Evolutionary conservation across 129 eudicot genomes (phyloP), one percentile per base, ranked within the genome.

Genomic region (Tagetes erecta): DNA sequence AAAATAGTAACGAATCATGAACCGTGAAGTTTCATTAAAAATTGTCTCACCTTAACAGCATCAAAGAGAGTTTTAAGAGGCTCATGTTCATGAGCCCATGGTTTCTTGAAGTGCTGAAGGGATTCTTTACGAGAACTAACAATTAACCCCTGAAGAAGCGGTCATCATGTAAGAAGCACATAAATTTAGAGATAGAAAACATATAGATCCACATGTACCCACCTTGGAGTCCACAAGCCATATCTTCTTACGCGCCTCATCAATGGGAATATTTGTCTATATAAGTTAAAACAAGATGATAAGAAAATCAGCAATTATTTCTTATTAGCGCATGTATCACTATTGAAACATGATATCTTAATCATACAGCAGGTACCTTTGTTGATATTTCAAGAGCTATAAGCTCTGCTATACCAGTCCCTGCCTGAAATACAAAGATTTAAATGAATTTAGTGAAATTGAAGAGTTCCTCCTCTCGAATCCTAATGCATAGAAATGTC

Each of bases 151-250:
- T 92, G 83, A 78, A 80, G 76, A 55, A 64, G 55, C 42, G 64
- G 7, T 71, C 72, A 72, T 44, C 72, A 72, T 56, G 63, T 80
- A 52, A 62, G 52, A 38, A 47, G 35, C 71, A 73, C 37, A 12
- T 11, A 39, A 5, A 37, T 11, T 5, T 3, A 35, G 35, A 20
- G 13, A 27, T 3, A 46, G 9, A 56, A 37, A 45, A 62, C 30
- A n/a, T 45, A 9, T n/a, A 14, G n/a, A n/a, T 76, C 46, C 38
- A 71, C 64, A 8, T 58, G 66, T 66, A 30, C 74, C 64, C 71
- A 87, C 97, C 97, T 86, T 92, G 20, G 98, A 92, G 85, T 92
- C 98, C 34, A 92, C 98, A 53, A 89, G 92, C 92, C 90, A 92
- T 68, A 92, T 89, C 87, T 87, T 92, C 80, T 89, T 87, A n/a